phyloP scores from a whole-genome alignment of 495 filamentous ascomycete genomes.

The Penicillium samsonianum region DNA sequence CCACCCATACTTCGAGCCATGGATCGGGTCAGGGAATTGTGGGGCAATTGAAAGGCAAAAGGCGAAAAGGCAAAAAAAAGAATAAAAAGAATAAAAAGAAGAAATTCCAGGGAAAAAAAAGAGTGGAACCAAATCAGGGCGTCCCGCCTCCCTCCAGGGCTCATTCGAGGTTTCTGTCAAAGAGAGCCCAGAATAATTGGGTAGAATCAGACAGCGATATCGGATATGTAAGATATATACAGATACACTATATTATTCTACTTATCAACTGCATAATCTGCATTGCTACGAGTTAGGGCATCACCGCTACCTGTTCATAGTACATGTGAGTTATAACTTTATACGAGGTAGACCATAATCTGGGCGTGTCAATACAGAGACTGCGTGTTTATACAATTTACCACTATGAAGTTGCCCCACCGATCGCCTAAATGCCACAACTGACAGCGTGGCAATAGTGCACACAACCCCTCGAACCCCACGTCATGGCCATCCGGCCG shows the following conservation, averaged over 20 bases:
- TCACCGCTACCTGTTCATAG: slow-evolving; percentile 13
- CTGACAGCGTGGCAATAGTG: slow-evolving; percentile 20
- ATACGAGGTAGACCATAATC: not conserved
- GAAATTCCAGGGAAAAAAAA: slow-evolving; percentile 11
- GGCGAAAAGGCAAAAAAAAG: slow-evolving; percentile 15
- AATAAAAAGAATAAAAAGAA: slow-evolving; percentile 7
- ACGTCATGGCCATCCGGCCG: slow-evolving; percentile 19
- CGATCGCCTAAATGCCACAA: not conserved
- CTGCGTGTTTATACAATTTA: slow-evolving; percentile 9
- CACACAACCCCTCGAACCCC: slow-evolving; percentile 1
- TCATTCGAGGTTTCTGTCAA: not conserved
- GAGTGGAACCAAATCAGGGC: slow-evolving; percentile 14
- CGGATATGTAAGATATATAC: not conserved
- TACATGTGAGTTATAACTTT: too few relatives aligned
- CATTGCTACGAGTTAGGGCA: slow-evolving; percentile 5
- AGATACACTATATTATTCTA: not conserved
- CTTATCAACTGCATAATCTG: not conserved
- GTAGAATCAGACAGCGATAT: not conserved
- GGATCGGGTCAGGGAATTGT: slow-evolving; percentile 19
- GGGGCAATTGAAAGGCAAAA: slow-evolving; percentile 19
- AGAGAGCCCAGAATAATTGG: not conserved
- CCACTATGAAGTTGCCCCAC: not conserved
- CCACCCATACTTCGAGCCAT: slow-evolving; percentile 26
- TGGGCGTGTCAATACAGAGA: not conserved
- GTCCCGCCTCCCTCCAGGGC: not conserved